Percentiles rank a stretch among this genome's conserved stretches.
phyloP scores from a whole-genome alignment of 2,329 filamentous ascomycete species.

The Colletotrichum endophyticum region DNA sequence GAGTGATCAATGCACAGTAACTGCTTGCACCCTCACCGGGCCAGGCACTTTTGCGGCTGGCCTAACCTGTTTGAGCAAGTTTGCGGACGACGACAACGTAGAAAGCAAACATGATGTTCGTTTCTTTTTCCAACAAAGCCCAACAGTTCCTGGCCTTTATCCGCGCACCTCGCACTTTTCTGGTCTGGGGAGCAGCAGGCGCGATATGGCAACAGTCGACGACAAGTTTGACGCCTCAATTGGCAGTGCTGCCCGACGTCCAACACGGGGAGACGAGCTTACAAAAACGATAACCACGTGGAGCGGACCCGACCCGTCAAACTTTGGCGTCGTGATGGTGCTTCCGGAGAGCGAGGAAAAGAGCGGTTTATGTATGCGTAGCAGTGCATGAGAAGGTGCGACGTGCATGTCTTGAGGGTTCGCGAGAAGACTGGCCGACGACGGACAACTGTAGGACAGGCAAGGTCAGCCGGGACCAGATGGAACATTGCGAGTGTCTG shows the following conservation, averaged over 20 bases:
- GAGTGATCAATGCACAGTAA: conserved; percentile 2
- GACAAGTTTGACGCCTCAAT: neutral
- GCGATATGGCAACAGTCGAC: neutral
- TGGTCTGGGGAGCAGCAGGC: neutral
- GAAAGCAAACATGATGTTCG: neutral
- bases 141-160: neutral
- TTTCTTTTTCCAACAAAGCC: conserved; percentile 11
- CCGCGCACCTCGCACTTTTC: neutral
- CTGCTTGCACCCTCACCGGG: neutral
- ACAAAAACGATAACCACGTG: neutral
- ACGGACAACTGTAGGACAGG: neutral
- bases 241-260: neutral
- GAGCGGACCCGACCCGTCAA: neutral
- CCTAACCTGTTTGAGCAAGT: conserved; percentile 3
- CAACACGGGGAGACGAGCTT: neutral
- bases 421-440: neutral
- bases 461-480: conserved; percentile 1
- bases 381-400: conserved; percentile 14
- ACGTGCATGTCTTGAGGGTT: neutral
- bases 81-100: conserved; percentile 6
- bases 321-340: neutral
- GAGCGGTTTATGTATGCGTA: conserved; percentile 9
- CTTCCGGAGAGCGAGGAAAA: neutral
- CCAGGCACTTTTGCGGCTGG: conserved; percentile 6
- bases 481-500: neutral